These are phyloP conservation scores for Trypethelium eluteriae DNA, from an alignment of 495 filamentous ascomycete genomes.

Conservation along the genomic window DNA sequence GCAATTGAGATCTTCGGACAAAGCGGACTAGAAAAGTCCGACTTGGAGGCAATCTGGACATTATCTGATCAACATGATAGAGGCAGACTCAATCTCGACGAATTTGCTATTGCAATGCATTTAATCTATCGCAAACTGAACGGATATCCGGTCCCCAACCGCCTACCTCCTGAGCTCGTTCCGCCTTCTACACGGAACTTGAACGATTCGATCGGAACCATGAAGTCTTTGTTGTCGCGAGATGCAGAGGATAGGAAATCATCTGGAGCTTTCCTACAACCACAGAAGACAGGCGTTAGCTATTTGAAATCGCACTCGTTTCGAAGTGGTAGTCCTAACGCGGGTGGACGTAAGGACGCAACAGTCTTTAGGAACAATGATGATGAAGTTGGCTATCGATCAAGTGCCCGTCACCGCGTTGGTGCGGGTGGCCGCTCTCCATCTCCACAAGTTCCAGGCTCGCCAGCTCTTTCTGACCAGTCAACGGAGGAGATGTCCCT, in stretches of 20 bases:
- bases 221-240: conserved; percentile 85
- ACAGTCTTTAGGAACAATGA: conserved; percentile 97
- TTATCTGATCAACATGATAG: conserved; percentile 88
- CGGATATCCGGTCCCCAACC: conserved; percentile 87
- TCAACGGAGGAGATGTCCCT: conserved; percentile 66
- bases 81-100: conserved; percentile 90
- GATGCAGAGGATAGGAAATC: conserved; percentile 81
- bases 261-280: conserved; percentile 75
- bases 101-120: conserved; percentile 99
- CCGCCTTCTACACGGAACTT: conserved; percentile 94
- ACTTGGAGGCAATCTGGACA: conserved; percentile 92
- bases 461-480: conserved; percentile 44
- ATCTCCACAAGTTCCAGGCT: conserved; percentile 58
- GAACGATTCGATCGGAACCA: conserved; percentile 80
- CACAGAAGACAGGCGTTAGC: conserved; percentile 94
- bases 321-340: conserved; percentile 46
- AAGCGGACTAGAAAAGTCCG: conserved; percentile 81
- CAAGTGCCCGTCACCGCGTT: conserved; percentile 79
- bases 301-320: conserved; percentile 96
- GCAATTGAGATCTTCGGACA: conserved; percentile 97
- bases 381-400: conserved; percentile 78
- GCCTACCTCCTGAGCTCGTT: conserved; percentile 85
- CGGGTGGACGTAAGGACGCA: conserved; percentile 71
- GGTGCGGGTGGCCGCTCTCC: conserved; percentile 59
- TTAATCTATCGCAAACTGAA: conserved; percentile 95